These are phyloP conservation scores for Teratosphaeria nubilosa DNA, from an alignment of 2,329 filamentous ascomycete species.

Conservation along the genomic window DNA sequence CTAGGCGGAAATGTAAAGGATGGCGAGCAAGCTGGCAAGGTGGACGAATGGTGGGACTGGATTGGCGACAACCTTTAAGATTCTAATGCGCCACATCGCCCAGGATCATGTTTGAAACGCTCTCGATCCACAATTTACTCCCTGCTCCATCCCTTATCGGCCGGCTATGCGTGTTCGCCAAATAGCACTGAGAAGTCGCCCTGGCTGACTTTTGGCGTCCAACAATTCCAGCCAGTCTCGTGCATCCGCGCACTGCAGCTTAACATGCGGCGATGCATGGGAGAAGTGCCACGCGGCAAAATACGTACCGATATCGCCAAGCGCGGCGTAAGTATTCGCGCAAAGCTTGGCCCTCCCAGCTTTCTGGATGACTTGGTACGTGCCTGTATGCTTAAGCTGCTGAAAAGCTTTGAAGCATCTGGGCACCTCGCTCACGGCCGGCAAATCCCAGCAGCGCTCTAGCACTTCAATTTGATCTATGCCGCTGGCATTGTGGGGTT, in stretches of 20 bases:
- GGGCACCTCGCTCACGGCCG: not conserved
- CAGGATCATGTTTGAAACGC: not conserved
- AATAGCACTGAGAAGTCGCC: not conserved
- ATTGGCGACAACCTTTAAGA: slow-evolving; percentile 61
- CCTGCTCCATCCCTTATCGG: not conserved
- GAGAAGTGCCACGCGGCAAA: not conserved
- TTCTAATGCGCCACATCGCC: not conserved
- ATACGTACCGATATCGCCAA: not conserved
- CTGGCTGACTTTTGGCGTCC: not conserved
- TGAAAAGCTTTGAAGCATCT: not conserved
- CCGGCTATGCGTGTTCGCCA: not conserved
- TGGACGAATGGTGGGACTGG: slow-evolving; percentile 85
- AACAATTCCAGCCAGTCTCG: not conserved
- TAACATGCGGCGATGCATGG: not conserved
- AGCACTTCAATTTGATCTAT: too few relatives aligned
- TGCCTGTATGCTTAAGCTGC: not conserved
- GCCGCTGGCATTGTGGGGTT: too few relatives aligned
- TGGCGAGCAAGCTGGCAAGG: slow-evolving; percentile 43
- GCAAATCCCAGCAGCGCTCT: not conserved
- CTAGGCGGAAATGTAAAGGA: slow-evolving; percentile 60
- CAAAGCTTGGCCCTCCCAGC: not conserved
- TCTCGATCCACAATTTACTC: not conserved
- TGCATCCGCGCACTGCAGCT: not conserved
- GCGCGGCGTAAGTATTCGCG: not conserved
- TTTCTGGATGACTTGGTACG: not conserved